Conservation (phyloP, 371 early-diverging fungal species). For the Quaeritorhiza haematococci region DNA sequence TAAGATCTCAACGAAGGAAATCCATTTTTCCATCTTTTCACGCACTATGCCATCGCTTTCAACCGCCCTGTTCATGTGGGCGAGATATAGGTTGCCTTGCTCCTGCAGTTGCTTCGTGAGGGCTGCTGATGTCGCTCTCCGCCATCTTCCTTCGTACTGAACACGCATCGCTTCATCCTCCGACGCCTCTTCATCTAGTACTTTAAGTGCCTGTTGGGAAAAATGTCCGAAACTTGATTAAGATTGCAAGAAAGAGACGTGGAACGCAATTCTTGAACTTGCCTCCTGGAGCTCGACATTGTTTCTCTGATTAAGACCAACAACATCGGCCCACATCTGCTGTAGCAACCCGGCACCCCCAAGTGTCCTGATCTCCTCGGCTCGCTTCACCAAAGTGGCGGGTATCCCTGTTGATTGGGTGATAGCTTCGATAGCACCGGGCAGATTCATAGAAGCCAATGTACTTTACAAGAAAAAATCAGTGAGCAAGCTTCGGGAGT, state of each 20-base stretch:
- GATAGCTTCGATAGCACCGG: constrained; percentile 62
- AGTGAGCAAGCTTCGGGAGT: neutral
- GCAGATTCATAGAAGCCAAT: constrained; percentile 64
- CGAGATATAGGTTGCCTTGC: constrained; percentile 52
- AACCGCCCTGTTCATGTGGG: constrained; percentile 61
- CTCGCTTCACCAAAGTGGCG: constrained; percentile 50
- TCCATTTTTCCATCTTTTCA: constrained; percentile 57
- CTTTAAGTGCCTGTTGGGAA: constrained; percentile 35
- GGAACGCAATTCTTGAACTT: constrained; percentile 1
- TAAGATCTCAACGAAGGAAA: constrained; percentile 59
- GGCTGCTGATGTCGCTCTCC: constrained; percentile 52
- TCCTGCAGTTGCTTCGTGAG: constrained; percentile 58
- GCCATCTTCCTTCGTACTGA: constrained; percentile 54
- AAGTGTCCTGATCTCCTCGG: constrained; percentile 67
- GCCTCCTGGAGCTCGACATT: constrained; percentile 55
- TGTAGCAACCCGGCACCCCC: constrained; percentile 64
- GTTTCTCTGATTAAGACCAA: constrained; percentile 47
- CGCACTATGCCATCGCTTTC: constrained; percentile 62
- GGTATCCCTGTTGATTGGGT: constrained; percentile 67
- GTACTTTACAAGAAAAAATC: constrained; percentile 23
- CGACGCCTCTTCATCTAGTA: constrained; percentile 65
- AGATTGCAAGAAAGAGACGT: neutral
- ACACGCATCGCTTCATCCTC: constrained; percentile 61
- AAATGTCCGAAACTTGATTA: neutral
- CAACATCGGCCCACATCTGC: constrained; percentile 57